These are phyloP conservation scores for Petunia hybrid DNA, from an alignment of 305 asterid genomes.

Conservation along the genomic window DNA sequence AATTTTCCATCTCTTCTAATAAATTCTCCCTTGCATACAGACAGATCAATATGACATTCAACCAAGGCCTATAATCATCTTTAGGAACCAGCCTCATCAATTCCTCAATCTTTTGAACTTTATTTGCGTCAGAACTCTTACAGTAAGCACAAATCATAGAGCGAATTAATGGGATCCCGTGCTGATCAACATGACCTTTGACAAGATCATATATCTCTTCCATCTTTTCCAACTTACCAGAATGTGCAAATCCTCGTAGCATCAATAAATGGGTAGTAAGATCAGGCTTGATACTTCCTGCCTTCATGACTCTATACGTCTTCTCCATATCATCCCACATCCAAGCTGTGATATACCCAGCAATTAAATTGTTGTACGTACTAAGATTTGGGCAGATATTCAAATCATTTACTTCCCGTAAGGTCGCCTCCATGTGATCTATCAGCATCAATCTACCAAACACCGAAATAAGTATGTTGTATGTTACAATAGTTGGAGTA, in stretches of 20 bases:
- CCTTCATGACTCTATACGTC: slow-evolving; percentile 60
- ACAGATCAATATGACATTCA: slow-evolving; percentile 67
- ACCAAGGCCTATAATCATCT: slow-evolving; percentile 66
- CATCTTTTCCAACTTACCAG: slow-evolving; percentile 75
- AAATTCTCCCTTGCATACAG: slow-evolving; percentile 73
- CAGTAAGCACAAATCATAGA: slow-evolving; percentile 74
- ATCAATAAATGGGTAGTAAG: slow-evolving; percentile 58
- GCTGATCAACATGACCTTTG: slow-evolving; percentile 49
- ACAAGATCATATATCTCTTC: slow-evolving; percentile 69
- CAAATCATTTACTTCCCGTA: slow-evolving; percentile 55
- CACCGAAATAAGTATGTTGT: slow-evolving; percentile 80
- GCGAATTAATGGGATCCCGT: slow-evolving; percentile 55
- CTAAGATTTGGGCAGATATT: slow-evolving; percentile 55
- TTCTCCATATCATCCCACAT: slow-evolving; percentile 84
- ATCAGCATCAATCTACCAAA: slow-evolving; percentile 68
- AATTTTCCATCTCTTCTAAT: slow-evolving; percentile 71
- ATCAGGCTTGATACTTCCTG: slow-evolving; percentile 56
- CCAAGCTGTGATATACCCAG: slow-evolving; percentile 87
- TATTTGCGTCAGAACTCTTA: slow-evolving; percentile 56
- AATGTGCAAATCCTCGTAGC: slow-evolving; percentile 84
- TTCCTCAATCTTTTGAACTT: slow-evolving; percentile 64
- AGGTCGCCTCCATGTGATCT: slow-evolving; percentile 78
- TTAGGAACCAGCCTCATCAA: slow-evolving; percentile 61
- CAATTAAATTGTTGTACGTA: slow-evolving; percentile 66
- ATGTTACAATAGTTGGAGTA: slow-evolving; percentile 71